A percentile compares a stretch with the other conserved stretches of the same genome.
phyloP scores from a whole-genome alignment of 805 yeast species.

The Schwanniomyces occidentalis region DNA sequence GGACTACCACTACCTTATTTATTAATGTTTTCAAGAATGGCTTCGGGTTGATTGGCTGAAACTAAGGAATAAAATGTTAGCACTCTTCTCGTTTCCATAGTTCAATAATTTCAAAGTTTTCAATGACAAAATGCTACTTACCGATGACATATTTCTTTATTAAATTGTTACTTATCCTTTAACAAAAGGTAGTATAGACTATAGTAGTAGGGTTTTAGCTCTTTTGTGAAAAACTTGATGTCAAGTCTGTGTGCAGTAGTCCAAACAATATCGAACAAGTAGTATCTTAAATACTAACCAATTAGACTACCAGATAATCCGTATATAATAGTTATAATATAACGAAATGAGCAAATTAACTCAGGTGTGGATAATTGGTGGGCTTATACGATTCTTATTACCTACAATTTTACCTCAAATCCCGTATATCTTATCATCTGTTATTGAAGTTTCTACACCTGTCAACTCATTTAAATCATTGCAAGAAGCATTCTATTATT shows the following conservation, averaged over 20 bases:
- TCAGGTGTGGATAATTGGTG: slow-evolving; percentile 27
- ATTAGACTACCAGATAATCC: too few relatives aligned
- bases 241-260: too few relatives aligned
- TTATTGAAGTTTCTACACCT: slow-evolving; percentile 72
- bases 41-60: slow-evolving; percentile 80
- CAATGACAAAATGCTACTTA: too few relatives aligned
- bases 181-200: too few relatives aligned
- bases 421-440: slow-evolving; percentile 26
- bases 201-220: too few relatives aligned
- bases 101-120: background rate
- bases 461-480: slow-evolving; percentile 61
- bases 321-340: too few relatives aligned
- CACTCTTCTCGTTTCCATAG: background rate
- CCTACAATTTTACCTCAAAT: slow-evolving; percentile 35
- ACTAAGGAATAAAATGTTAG: slow-evolving; percentile 20
- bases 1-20: slow-evolving; percentile 69
- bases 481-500: slow-evolving; percentile 51
- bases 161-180: too few relatives aligned
- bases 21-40: slow-evolving; percentile 81
- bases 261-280: too few relatives aligned
- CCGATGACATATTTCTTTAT: slow-evolving; percentile 14
- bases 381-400: slow-evolving; percentile 32
- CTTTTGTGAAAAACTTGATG: too few relatives aligned
- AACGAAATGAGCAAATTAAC: slow-evolving; percentile 22
- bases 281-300: too few relatives aligned